These are phyloP conservation scores for Leucaena leucocephala DNA, from an alignment of 306 rosid genomes.

Conservation along the genomic window DNA sequence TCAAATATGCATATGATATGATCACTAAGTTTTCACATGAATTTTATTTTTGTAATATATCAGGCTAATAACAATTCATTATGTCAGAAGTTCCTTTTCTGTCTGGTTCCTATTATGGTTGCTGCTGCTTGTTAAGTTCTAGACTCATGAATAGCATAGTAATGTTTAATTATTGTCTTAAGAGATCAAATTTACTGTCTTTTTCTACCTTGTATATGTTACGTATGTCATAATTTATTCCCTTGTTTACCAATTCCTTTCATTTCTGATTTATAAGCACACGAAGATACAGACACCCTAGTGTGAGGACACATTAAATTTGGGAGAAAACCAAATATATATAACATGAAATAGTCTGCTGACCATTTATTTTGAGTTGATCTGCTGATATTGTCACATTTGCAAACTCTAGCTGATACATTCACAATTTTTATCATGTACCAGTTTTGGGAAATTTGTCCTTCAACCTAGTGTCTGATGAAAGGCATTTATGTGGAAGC, in stretches of 20 bases:
- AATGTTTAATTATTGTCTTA: constrained; percentile 4
- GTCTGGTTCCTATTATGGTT: constrained; percentile 8
- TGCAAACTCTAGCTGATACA: not conserved
- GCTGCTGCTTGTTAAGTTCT: not conserved
- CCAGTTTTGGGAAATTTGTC: not conserved
- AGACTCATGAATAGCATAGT: constrained; percentile 1
- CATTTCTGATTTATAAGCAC: not conserved
- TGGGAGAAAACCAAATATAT: not conserved
- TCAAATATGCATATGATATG: not conserved
- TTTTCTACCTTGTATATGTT: not conserved
- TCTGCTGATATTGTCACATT: constrained; percentile 1
- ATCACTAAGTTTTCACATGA: constrained; percentile 5
- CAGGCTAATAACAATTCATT: not conserved
- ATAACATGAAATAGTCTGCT: not conserved
- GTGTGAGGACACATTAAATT: constrained; percentile 5
- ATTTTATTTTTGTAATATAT: constrained; percentile 9
- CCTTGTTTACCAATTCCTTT: constrained; percentile 3
- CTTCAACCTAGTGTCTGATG: constrained; percentile 6
- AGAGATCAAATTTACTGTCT: not conserved
- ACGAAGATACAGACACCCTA: not conserved
- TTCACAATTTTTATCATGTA: constrained; percentile 1
- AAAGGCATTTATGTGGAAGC: not conserved
- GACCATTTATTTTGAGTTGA: constrained; percentile 13
- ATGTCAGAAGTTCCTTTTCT: constrained; percentile 24
- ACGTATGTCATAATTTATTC: not conserved